Evolutionary conservation across 345 rosid genomes (phyloP).

Genomic region (Pseudoturritis turrita): DNA sequence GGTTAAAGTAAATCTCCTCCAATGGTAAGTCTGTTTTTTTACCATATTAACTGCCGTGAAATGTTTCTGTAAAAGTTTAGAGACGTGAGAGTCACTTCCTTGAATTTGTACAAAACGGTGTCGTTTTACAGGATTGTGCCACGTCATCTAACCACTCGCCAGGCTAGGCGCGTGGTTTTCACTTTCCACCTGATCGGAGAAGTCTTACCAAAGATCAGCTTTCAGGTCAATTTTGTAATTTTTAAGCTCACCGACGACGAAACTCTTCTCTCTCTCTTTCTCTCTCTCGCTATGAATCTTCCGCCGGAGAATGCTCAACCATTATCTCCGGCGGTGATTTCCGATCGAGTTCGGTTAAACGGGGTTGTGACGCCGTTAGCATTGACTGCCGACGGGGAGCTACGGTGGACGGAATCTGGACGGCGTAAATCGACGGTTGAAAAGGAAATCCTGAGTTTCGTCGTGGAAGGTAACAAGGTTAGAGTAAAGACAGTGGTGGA

Average conservation of each 20-base stretch:
- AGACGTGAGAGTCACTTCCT: no score
- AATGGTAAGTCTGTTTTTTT: no score
- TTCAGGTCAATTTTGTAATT: not conserved
- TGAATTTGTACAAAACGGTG: no score
- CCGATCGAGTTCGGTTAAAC: conserved; percentile 51
- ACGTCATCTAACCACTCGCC: not conserved
- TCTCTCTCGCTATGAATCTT: conserved; percentile 22
- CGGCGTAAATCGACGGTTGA: conserved; percentile 43
- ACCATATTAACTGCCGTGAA: no score
- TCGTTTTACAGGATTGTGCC: no score
- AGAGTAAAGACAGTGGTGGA: conserved; percentile 49
- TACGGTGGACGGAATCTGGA: conserved; percentile 44
- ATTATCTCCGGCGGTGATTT: conserved; percentile 8
- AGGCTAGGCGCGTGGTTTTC: not conserved
- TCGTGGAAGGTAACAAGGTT: conserved; percentile 45
- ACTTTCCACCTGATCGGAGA: not conserved
- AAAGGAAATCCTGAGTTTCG: conserved; percentile 66
- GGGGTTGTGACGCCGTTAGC: conserved; percentile 38
- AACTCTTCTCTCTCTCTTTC: not conserved
- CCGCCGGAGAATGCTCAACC: conserved; percentile 19
- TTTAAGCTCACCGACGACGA: not conserved
- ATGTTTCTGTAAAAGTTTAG: no score
- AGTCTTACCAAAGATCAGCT: not conserved
- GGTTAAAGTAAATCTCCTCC: no score
- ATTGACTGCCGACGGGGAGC: conserved; percentile 52